Evolutionary conservation across 192 early-diverging fungal genomes (phyloP).

Genomic region (Coemansia sp.): DNA sequence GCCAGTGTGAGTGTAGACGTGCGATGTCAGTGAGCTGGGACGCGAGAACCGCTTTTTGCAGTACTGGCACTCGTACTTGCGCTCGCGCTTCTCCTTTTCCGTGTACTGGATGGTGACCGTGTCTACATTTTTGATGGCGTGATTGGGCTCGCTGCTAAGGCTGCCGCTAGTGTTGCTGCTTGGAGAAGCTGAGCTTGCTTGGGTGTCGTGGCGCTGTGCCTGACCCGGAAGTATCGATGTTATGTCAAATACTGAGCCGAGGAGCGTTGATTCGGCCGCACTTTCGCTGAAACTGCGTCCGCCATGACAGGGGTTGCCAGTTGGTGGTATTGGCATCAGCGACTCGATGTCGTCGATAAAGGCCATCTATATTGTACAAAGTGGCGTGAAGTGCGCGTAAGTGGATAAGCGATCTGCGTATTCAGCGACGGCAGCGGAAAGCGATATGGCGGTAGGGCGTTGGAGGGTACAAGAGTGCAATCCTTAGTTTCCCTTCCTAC

Average conservation of each 20-base stretch:
- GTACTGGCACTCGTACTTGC: slow-evolving; percentile 60
- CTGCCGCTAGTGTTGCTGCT: neutral
- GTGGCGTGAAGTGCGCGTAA: neutral
- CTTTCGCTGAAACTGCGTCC: neutral
- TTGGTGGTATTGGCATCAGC: slow-evolving; percentile 3
- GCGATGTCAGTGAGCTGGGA: slow-evolving; percentile 63
- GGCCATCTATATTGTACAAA: neutral
- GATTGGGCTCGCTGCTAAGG: neutral
- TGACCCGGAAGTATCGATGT: neutral
- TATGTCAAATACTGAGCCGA: neutral
- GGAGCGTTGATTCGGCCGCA: neutral
- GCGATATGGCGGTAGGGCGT: neutral
- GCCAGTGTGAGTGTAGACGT: slow-evolving; percentile 66
- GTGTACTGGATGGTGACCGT: slow-evolving; percentile 31
- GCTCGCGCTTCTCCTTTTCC: slow-evolving; percentile 51
- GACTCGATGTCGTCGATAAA: slow-evolving; percentile 10
- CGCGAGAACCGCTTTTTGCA: slow-evolving; percentile 64
- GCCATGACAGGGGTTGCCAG: neutral
- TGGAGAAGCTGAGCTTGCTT: neutral
- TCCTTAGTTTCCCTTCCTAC: neutral
- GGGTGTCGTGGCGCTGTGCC: neutral
- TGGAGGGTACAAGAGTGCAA: neutral
- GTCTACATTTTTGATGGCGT: slow-evolving; percentile 1
- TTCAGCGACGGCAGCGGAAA: neutral
- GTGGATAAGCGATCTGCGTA: neutral